Conservation (phyloP, 2,329 filamentous ascomycete genomes). For the Fusarium tuaranense region DNA sequence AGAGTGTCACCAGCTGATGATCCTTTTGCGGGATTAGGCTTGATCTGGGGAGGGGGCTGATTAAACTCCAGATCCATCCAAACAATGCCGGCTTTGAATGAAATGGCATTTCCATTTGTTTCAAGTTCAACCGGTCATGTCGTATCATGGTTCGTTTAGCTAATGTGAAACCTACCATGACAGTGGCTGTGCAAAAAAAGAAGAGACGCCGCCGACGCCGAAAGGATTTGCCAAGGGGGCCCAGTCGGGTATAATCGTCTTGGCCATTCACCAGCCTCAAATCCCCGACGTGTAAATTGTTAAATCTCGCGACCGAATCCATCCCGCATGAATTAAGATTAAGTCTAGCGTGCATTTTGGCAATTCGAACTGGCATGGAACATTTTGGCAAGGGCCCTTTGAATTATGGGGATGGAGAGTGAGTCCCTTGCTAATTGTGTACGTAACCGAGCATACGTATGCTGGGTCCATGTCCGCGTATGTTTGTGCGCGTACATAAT, state of each 20-base stretch:
- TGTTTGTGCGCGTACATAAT: neutral
- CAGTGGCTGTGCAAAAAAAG: neutral
- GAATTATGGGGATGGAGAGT: neutral
- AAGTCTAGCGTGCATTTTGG: neutral
- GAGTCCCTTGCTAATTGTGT: neutral
- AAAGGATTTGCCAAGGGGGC: constrained; percentile 5
- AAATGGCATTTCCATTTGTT: constrained; percentile 3
- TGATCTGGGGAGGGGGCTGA: constrained; percentile 16
- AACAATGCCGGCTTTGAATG: neutral
- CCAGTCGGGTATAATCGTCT: constrained; percentile 24
- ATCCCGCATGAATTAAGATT: neutral
- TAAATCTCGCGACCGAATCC: neutral
- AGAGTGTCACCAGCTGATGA: neutral
- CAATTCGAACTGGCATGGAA: neutral
- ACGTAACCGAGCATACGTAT: constrained; percentile 27
- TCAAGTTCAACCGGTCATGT: constrained; percentile 1
- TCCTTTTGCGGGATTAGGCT: neutral
- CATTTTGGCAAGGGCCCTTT: neutral
- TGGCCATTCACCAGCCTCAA: neutral
- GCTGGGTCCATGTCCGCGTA: neutral
- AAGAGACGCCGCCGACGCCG: neutral
- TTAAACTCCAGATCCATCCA: constrained; percentile 19
- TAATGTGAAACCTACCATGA: neutral
- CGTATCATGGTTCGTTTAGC: neutral
- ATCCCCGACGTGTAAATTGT: neutral